Base-by-base conservation (phyloP, 768 basidiomycete species). In the Termitomyces sp. region DNA sequence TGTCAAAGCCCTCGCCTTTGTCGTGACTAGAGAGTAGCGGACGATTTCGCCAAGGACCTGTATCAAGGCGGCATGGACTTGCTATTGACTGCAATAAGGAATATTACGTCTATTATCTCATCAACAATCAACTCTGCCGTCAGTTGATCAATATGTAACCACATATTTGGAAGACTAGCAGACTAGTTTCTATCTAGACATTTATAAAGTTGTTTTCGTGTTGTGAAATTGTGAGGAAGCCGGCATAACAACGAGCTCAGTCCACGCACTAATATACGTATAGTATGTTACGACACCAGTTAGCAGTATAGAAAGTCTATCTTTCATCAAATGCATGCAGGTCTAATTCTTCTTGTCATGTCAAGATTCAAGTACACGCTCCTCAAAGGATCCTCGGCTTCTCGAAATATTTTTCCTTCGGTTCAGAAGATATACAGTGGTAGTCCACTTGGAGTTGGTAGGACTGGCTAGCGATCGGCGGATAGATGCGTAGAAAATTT, bases 11-110 rank as follows among this genome's bases (percentile, higher is more conserved):
- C 82, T 99, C 62, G 98, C 98, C 69, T 99, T 99, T 71, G 94
- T 98, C 60, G 94, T 87, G 20, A 99, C 97, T n/a, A 24, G 98
- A 98, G 76, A 84, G n/a, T n/a, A n/a, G n/a, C n/a, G n/a, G n/a
- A n/a, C n/a, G 96, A 48, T 92, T 96, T 98, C 67, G 98, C 97
- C 20, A 98, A 98, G 74, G 94, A 93, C 68, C 81, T 99, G 57
- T 88, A 96, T 58, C 90, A 91, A 79, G 97, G 98, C 68, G 97
- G 97, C n/a, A n/a, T n/a, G n/a, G n/a, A n/a, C n/a, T 99, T 39
- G 96, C 97, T 54, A 98, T 99, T 67, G 97, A 99, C 69, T 97
- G 97, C 68, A 97, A 99, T 78, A 99, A 99, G 75, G 94, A 94
- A 78, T 94, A 97, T 90, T 95, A 70, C 64, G 89, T 52, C 5